Evolutionary conservation across 495 filamentous ascomycete species (phyloP).

Genomic region (Penicillium ucsense): DNA sequence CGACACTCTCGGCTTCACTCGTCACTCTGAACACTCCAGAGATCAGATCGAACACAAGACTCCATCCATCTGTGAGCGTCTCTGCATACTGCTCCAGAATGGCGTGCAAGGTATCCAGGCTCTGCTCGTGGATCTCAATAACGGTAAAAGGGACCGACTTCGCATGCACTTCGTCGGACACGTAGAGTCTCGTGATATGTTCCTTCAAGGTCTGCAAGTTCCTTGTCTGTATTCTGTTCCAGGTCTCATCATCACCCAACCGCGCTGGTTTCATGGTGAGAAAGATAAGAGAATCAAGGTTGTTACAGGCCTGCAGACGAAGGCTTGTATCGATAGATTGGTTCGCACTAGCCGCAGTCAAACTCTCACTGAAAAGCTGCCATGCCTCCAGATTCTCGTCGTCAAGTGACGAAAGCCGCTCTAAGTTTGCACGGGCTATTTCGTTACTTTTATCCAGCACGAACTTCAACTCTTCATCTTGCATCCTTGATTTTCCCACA

Average conservation of each 20-base stretch:
- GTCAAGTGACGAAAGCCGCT: constrained; percentile 53
- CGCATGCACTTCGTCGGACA: constrained; percentile 12
- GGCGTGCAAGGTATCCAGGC: constrained; percentile 69
- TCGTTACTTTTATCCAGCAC: constrained; percentile 75
- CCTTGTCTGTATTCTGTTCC: constrained; percentile 53
- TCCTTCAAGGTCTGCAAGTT: constrained; percentile 58
- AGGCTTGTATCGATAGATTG: constrained; percentile 45
- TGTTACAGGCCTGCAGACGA: constrained; percentile 60
- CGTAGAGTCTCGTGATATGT: constrained; percentile 45
- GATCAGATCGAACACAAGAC: constrained; percentile 74
- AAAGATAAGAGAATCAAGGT: constrained; percentile 64
- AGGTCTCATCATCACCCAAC: constrained; percentile 18
- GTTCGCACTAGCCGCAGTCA: constrained; percentile 57
- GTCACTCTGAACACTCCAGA: constrained; percentile 63
- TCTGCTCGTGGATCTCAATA: constrained; percentile 71
- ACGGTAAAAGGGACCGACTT: constrained; percentile 43
- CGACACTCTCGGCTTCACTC: constrained; percentile 10
- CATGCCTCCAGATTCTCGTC: constrained; percentile 60
- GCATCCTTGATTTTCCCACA: constrained; percentile 32
- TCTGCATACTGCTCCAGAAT: constrained; percentile 88
- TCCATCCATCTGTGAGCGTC: constrained; percentile 70
- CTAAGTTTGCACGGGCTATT: constrained; percentile 67
- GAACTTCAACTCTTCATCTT: constrained; percentile 49
- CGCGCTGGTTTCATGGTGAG: constrained; percentile 30
- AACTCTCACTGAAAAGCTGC: constrained; percentile 56